Evolutionary conservation across 345 rosid species (phyloP).

Genomic region (Arabis hirsuta): DNA sequence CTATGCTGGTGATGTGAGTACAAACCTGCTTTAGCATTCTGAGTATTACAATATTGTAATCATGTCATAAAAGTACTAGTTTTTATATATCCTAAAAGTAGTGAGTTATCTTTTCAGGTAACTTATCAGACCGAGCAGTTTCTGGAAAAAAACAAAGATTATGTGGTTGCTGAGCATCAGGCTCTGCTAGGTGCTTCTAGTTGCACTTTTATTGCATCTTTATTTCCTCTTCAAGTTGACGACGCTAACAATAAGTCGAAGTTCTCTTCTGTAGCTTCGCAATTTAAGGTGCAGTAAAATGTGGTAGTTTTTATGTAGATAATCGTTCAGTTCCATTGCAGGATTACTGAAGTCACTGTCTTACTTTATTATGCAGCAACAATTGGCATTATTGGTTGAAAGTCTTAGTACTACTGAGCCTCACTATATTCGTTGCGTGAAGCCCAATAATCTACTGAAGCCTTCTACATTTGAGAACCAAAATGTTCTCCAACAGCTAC

Average conservation of each 20-base stretch:
- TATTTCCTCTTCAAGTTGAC: slow-evolving; percentile 72
- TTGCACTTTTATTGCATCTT: slow-evolving; percentile 73
- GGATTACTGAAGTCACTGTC: slow-evolving; percentile 32
- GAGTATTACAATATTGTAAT: slow-evolving; percentile 10
- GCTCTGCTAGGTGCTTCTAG: slow-evolving; percentile 81
- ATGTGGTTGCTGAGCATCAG: slow-evolving; percentile 96
- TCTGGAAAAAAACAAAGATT: slow-evolving; percentile 95
- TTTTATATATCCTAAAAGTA: slow-evolving; percentile 2
- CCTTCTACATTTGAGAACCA: slow-evolving; percentile 88
- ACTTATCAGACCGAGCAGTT: slow-evolving; percentile 94
- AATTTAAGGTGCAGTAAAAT: slow-evolving; percentile 72
- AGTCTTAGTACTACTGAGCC: slow-evolving; percentile 92
- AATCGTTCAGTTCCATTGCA: slow-evolving; percentile 10
- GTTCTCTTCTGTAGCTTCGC: slow-evolving; percentile 93
- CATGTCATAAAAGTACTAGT: background rate
- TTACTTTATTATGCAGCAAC: slow-evolving; percentile 66
- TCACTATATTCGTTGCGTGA: slow-evolving; percentile 94
- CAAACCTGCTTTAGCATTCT: slow-evolving; percentile 26
- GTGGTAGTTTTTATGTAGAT: slow-evolving; percentile 18
- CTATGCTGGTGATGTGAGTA: slow-evolving; percentile 97
- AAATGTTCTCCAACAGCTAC: slow-evolving; percentile 83
- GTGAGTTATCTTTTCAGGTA: slow-evolving; percentile 59
- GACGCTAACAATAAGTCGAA: slow-evolving; percentile 82
- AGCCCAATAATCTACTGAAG: slow-evolving; percentile 95
- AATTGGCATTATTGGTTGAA: slow-evolving; percentile 79